These are phyloP conservation scores for Botrytis aclada DNA, from an alignment of 2,329 filamentous ascomycete species.

Conservation along the genomic window DNA sequence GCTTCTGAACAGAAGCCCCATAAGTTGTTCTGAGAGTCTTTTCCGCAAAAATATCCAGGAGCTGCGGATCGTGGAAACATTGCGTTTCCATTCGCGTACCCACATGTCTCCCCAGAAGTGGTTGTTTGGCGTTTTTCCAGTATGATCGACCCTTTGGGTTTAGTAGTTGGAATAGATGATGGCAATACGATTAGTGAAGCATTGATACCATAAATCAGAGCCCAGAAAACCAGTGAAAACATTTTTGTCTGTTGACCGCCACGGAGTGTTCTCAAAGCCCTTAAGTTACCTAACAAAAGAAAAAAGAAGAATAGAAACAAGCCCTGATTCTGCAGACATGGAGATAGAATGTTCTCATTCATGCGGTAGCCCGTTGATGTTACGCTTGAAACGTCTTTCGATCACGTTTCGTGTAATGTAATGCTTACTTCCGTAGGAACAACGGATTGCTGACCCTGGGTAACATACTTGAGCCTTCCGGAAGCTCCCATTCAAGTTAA, in stretches of 20 bases:
- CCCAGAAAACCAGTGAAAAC: neutral
- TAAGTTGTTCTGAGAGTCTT: neutral
- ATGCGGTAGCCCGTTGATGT: neutral
- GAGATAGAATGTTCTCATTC: neutral
- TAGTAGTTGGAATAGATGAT: neutral
- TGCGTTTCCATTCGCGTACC: neutral
- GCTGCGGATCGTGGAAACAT: neutral
- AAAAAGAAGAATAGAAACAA: neutral
- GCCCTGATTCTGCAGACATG: neutral
- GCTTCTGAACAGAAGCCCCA: neutral
- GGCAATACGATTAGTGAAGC: neutral
- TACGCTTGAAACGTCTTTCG: neutral
- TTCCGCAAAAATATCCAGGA: neutral
- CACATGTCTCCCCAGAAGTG: neutral
- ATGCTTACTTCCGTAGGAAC: neutral
- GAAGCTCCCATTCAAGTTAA: neutral
- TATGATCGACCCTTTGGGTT: neutral
- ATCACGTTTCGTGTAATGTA: neutral
- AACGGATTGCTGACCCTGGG: no score
- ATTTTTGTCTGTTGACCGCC: neutral
- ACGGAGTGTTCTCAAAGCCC: neutral
- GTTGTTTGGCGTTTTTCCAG: neutral
- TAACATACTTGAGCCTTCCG: neutral
- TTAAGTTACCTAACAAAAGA: neutral
- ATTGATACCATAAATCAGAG: neutral